These are phyloP conservation scores for Stemphylium lycopersici DNA, from an alignment of 2,329 filamentous ascomycete genomes.

Conservation along the genomic window DNA sequence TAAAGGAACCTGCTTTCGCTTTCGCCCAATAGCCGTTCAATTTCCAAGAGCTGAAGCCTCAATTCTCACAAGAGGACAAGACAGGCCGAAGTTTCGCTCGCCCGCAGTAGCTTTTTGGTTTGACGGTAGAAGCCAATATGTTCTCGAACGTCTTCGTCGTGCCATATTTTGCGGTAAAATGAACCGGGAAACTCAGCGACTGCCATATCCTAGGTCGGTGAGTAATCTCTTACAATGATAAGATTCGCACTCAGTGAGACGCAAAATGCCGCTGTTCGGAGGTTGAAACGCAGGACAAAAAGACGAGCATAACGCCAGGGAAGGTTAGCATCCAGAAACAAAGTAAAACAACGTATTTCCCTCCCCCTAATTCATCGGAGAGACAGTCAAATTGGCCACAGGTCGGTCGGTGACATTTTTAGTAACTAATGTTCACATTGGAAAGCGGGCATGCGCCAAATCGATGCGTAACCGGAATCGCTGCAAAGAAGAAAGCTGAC, in stretches of 20 bases:
- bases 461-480: conserved; percentile 17
- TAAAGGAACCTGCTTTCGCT: not conserved
- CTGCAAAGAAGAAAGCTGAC: not conserved
- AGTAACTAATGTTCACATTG: conserved; percentile 11
- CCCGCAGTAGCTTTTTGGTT: not conserved
- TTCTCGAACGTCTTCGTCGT: not conserved
- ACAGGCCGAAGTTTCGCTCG: not conserved
- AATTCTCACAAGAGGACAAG: not conserved
- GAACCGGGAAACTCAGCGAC: not conserved
- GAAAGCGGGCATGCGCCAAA: conserved; percentile 11
- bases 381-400: not conserved
- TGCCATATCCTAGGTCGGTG: not conserved
- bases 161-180: not conserved
- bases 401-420: conserved; percentile 5
- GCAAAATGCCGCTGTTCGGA: not conserved
- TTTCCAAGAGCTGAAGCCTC: not conserved
- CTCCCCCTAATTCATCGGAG: not conserved
- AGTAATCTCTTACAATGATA: not conserved
- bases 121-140: not conserved
- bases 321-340: not conserved
- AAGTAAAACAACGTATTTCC: not conserved
- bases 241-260: not conserved
- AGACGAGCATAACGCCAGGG: not conserved
- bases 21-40: not conserved
- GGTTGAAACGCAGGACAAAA: not conserved